These are phyloP conservation scores for Clitoria ternatea DNA, from an alignment of 306 rosid species.

Conservation along the genomic window DNA sequence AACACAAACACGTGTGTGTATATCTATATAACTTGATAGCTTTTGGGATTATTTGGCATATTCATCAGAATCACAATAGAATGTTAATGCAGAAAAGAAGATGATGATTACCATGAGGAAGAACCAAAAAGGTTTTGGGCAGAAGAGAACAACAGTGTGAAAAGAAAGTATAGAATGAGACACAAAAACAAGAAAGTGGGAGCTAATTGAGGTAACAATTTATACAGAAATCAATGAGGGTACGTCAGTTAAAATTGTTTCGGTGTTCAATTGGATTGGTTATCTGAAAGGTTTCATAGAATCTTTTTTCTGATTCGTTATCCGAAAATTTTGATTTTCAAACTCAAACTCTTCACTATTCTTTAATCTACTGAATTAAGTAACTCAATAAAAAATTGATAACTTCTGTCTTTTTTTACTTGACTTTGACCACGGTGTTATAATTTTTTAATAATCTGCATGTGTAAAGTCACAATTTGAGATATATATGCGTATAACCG, in stretches of 20 bases:
- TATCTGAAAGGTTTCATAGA: no score
- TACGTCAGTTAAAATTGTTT: not conserved
- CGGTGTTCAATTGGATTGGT: no score
- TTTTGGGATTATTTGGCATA: not conserved
- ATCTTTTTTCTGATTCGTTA: no score
- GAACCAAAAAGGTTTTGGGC: not conserved
- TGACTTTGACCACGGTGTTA: no score
- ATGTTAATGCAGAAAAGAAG: not conserved
- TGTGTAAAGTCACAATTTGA: no score
- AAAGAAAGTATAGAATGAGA: not conserved
- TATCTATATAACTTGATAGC: no score
- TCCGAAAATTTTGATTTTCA: not conserved
- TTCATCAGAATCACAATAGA: not conserved
- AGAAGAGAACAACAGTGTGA: not conserved
- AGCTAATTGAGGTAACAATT: not conserved
- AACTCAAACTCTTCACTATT: not conserved
- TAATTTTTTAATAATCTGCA: no score
- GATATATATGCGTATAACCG: no score
- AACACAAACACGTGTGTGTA: no score
- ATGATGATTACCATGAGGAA: conserved; percentile 14
- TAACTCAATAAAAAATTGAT: not conserved
- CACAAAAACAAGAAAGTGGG: not conserved
- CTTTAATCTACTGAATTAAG: not conserved
- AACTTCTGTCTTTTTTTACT: no score
- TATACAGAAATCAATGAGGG: not conserved